Evolutionary conservation across 2,329 filamentous ascomycete species (phyloP), one percentile per base, ranked within the genome.

Genomic region (Fusarium coffeatum): DNA sequence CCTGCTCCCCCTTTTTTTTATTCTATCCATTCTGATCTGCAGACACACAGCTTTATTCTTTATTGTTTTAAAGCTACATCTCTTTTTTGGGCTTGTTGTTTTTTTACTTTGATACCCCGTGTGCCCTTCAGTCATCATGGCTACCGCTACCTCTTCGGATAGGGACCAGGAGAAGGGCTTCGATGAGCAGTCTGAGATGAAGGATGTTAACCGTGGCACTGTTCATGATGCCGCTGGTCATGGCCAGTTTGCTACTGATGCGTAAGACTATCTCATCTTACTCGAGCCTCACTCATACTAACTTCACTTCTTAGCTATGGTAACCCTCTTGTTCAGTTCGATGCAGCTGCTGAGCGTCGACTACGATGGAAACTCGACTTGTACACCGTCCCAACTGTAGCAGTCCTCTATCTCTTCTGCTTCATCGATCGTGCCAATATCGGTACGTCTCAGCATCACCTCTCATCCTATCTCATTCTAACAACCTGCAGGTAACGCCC

Each of bases 341-440:
- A 75, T 37, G 68, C 54, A 30, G 73, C 60, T 28, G 88, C 86
- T 4, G 90, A 92, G 74, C 77, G 83, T 10, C 84, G 82, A 54
- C 81, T 92, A 25, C 82, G 89, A 10, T 79, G 80, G 73, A 92
- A 92, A 77, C 88, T 92, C 49, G 90, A 93, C 72, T 71, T 91
- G 8, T 86, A 83, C 71, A 86, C 92, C 46, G 82, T 92, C 0
- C 90, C 91, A 0, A 91, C 88, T 0, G 89, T 92, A 0, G 80
- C 89, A 0, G 60, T 92, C 1, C 80, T 93, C 6, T 93, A 92
- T 72, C 83, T 92, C 0, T 92, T 92, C 73, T 92, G 90, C 79
- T 92, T 92, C 78, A 92, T 92, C 68, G 90, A 92, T 72, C 85
- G 90, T n/a, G 89, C 90, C 25, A 93, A 92, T 66, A 90, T 93